A percentile compares a stretch with the other conserved stretches of the same genome.
phyloP scores from a whole-genome alignment of 2,329 filamentous ascomycete genomes.

The Onygenales sp. region DNA sequence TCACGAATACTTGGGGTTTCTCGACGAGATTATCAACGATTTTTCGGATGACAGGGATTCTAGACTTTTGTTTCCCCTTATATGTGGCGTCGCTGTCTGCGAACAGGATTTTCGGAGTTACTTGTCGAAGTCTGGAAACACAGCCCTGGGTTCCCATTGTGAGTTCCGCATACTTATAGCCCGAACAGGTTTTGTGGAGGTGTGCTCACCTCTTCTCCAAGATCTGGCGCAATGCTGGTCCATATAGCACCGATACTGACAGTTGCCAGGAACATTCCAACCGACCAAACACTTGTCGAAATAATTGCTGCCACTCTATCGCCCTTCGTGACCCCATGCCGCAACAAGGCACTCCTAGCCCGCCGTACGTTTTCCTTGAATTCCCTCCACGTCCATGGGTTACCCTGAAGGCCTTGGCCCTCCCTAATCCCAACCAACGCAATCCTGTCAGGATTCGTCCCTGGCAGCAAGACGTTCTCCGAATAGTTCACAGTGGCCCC shows the following conservation, averaged over 20 bases:
- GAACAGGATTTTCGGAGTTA: slow-evolving; percentile 32
- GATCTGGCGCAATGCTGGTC: slow-evolving; percentile 36
- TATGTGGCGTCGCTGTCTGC: slow-evolving; percentile 32
- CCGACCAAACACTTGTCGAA: slow-evolving; percentile 33
- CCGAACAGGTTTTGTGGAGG: not conserved
- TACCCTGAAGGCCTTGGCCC: slow-evolving; percentile 25
- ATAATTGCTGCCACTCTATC: slow-evolving; percentile 34
- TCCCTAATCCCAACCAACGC: slow-evolving; percentile 34
- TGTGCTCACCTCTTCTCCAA: slow-evolving; percentile 24
- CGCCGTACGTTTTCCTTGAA: slow-evolving; percentile 30
- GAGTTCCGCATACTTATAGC: not conserved
- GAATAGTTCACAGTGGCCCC: slow-evolving; percentile 30
- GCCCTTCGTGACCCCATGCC: slow-evolving; percentile 27
- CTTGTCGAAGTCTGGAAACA: slow-evolving; percentile 30
- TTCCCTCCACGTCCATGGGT: slow-evolving; percentile 31
- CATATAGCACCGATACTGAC: slow-evolving; percentile 36
- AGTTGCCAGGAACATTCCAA: slow-evolving; percentile 33
- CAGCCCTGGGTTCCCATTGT: slow-evolving; percentile 14
- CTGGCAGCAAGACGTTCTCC: slow-evolving; percentile 29
- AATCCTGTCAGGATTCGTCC: slow-evolving; percentile 24
- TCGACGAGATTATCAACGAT: slow-evolving; percentile 20
- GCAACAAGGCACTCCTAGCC: slow-evolving; percentile 28
- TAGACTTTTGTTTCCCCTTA: slow-evolving; percentile 28
- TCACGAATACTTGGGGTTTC: slow-evolving; percentile 15
- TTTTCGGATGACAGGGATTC: slow-evolving; percentile 20